These are phyloP conservation scores for Dillenia suffruticosa DNA, from an alignment of 164 flowering plant species.

Conservation along the genomic window DNA sequence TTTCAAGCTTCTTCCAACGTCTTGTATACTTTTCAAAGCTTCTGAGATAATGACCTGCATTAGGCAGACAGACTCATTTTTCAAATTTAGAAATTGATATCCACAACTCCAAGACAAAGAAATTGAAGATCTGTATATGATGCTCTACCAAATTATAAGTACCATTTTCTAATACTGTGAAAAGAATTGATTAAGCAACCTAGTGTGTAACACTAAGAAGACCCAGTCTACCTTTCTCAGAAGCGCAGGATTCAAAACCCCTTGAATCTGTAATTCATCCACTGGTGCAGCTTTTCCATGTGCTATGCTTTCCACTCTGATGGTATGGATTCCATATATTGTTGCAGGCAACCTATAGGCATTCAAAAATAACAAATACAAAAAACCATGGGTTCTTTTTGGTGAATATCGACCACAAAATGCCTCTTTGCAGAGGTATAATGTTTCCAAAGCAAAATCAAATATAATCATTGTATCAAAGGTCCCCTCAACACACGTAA, in stretches of 20 bases:
- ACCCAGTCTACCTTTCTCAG: conserved; percentile 53
- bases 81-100: background rate
- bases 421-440: no score
- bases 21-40: conserved; percentile 57
- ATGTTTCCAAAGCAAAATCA: no score
- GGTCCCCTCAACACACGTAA: no score
- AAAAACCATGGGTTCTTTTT: no score
- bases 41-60: conserved; percentile 60
- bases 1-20: conserved; percentile 37
- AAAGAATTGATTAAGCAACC: background rate
- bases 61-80: background rate
- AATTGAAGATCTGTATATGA: background rate
- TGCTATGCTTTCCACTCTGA: conserved; percentile 67
- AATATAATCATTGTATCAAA: no score
- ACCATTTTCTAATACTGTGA: no score
- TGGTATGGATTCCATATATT: conserved; percentile 58
- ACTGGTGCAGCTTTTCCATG: conserved; percentile 76
- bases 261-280: conserved; percentile 83
- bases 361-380: background rate
- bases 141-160: background rate
- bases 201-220: background rate
- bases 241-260: conserved; percentile 55
- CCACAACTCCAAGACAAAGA: background rate
- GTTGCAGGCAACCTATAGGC: conserved; percentile 76
- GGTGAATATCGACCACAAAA: no score